phyloP scores from a whole-genome alignment of 2,329 filamentous ascomycete species.

The Westerdykella aurantiaca region DNA sequence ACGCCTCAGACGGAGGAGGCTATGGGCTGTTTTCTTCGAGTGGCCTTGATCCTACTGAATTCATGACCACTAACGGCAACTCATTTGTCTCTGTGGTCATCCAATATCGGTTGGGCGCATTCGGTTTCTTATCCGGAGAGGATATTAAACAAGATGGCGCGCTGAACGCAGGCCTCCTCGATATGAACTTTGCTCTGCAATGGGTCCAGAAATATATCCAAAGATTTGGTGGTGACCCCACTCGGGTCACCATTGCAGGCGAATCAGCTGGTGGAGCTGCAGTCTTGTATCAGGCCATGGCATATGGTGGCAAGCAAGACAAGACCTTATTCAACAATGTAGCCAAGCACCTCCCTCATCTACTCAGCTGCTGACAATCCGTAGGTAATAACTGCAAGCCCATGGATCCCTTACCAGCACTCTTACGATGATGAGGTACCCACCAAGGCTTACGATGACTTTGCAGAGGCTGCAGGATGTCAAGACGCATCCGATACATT shows the following conservation, averaged over 20 bases:
- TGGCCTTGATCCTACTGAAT: slow-evolving; percentile 26
- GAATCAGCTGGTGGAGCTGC: slow-evolving; percentile 58
- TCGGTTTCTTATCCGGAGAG: slow-evolving; percentile 58
- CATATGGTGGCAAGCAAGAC: slow-evolving; percentile 36
- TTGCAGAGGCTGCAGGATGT: slow-evolving; percentile 26
- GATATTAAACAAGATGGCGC: slow-evolving; percentile 51
- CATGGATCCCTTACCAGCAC: slow-evolving; percentile 30
- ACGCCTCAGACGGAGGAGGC: slow-evolving; percentile 35
- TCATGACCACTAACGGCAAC: slow-evolving; percentile 40
- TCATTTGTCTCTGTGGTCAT: slow-evolving; percentile 54
- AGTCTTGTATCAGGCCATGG: slow-evolving; percentile 41
- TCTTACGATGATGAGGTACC: slow-evolving; percentile 30
- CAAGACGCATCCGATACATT: slow-evolving; percentile 18
- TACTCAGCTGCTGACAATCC: slow-evolving; percentile 10
- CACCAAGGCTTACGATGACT: slow-evolving; percentile 23
- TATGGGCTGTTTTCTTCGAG: slow-evolving; percentile 31
- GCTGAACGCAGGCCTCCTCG: slow-evolving; percentile 59
- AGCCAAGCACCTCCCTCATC: slow-evolving; percentile 2
- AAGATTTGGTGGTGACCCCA: slow-evolving; percentile 49
- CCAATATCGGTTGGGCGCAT: slow-evolving; percentile 58
- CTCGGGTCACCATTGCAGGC: slow-evolving; percentile 56
- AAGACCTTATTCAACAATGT: slow-evolving; percentile 28
- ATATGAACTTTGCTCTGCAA: slow-evolving; percentile 55
- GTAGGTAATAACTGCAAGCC: slow-evolving; percentile 28
- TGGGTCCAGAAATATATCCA: slow-evolving; percentile 59